Percentiles rank a stretch among this genome's conserved stretches.
Evolutionary conservation across 169 alveolate species (phyloP).

Genomic region (Cyclospora cayetanensis): DNA sequence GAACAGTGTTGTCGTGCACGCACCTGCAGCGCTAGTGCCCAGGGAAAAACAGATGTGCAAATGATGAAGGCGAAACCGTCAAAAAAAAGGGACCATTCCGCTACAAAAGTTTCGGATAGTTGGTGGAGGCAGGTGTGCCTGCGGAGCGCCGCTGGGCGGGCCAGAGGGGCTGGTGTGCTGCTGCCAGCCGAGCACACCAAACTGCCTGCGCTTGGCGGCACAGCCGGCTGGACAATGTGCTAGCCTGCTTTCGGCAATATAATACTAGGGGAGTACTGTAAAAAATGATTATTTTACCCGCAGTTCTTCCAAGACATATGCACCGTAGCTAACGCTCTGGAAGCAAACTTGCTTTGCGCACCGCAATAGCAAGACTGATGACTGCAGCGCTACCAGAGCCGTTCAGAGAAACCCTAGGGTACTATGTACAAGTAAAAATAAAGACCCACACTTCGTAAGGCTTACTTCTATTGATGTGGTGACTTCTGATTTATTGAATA

Average conservation of each 20-base stretch:
- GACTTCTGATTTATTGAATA: too few relatives aligned
- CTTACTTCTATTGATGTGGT: too few relatives aligned
- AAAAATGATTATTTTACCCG: too few relatives aligned
- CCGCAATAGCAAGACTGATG: too few relatives aligned
- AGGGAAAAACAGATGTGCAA: slow-evolving; percentile 67
- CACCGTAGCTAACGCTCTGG: too few relatives aligned
- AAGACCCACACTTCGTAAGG: too few relatives aligned
- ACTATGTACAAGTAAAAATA: too few relatives aligned
- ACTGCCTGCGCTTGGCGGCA: slow-evolving; percentile 61
- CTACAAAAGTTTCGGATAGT: slow-evolving; percentile 60
- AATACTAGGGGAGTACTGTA: neutral
- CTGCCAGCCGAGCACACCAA: slow-evolving; percentile 66
- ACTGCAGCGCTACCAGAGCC: too few relatives aligned
- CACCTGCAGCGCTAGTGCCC: slow-evolving; percentile 67
- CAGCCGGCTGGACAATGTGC: slow-evolving; percentile 46
- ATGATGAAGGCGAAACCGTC: slow-evolving; percentile 58
- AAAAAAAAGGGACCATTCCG: slow-evolving; percentile 43
- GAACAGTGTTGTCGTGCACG: slow-evolving; percentile 32
- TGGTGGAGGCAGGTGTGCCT: slow-evolving; percentile 67
- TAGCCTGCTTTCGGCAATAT: neutral
- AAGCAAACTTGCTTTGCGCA: too few relatives aligned
- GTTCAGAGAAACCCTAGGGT: too few relatives aligned
- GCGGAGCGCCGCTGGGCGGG: slow-evolving; percentile 71
- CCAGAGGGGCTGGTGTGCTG: slow-evolving; percentile 73
- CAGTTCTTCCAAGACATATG: too few relatives aligned